Conservation (phyloP, 768 basidiomycete genomes). For the Dentipellis sp. region DNA sequence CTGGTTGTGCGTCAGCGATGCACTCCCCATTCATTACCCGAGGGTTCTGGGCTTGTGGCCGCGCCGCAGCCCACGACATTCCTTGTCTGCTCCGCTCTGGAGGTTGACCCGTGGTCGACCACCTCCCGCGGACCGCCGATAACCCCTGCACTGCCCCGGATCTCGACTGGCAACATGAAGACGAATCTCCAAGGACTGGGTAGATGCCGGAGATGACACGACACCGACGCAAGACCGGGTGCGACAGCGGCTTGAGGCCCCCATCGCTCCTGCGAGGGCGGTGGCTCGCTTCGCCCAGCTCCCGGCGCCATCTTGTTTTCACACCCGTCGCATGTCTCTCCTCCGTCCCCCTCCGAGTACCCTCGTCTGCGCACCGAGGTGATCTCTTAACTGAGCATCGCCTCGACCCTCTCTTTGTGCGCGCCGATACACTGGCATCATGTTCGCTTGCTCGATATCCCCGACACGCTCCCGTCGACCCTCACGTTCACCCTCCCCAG, state of each 20-base stretch:
- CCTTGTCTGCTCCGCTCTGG: conserved; percentile 7
- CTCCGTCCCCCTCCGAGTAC: conserved; percentile 36
- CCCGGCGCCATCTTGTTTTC: conserved; percentile 19
- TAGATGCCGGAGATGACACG: conserved; percentile 44
- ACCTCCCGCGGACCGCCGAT: conserved; percentile 5
- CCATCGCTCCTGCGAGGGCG: conserved; percentile 33
- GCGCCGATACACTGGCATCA: conserved; percentile 66
- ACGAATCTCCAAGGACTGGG: conserved; percentile 42
- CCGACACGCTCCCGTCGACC: conserved; percentile 17
- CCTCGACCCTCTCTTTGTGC: conserved; percentile 41
- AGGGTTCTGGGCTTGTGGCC: conserved; percentile 10
- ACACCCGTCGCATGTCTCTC: conserved; percentile 13
- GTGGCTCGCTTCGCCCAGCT: conserved; percentile 43
- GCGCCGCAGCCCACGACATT: conserved; percentile 7
- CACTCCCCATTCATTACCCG: conserved; percentile 8
- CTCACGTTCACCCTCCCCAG: conserved; percentile 18
- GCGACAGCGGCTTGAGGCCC: conserved; percentile 46
- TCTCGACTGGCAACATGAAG: conserved; percentile 29
- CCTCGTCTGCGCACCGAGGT: conserved; percentile 46
- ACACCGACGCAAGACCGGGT: conserved; percentile 65
- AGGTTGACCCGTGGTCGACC: conserved; percentile 11
- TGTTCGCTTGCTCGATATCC: conserved; percentile 28
- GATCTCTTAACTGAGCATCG: conserved; percentile 79
- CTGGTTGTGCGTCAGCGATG: conserved; percentile 16
- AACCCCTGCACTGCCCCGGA: conserved; percentile 3